phyloP scores from a whole-genome alignment of 2,329 filamentous ascomycete genomes.

The Cladosporium sp. region DNA sequence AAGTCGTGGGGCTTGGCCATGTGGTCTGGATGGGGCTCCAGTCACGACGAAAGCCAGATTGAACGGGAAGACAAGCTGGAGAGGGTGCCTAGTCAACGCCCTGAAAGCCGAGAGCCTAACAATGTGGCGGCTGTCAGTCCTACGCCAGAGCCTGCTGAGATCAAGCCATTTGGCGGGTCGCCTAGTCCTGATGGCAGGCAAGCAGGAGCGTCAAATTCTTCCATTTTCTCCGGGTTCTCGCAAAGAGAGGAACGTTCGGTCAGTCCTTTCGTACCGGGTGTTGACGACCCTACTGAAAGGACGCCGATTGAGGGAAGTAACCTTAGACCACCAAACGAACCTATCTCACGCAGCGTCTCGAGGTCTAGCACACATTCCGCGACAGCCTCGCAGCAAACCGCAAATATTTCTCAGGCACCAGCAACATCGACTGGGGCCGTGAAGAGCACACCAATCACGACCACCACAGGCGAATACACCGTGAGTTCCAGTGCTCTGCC shows the following conservation, averaged over 20 bases:
- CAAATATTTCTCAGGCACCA: not conserved
- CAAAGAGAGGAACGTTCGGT: slow-evolving; percentile 7
- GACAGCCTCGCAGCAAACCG: not conserved
- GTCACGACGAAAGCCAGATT: slow-evolving; percentile 80
- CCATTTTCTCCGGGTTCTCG: not conserved
- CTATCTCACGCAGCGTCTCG: slow-evolving; percentile 6
- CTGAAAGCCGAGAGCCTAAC: slow-evolving; percentile 7
- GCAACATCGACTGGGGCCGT: not conserved
- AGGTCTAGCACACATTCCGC: slow-evolving; percentile 6
- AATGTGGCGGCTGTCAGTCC: not conserved
- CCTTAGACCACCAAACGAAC: not conserved
- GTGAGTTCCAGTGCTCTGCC: not conserved
- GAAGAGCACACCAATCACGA: not conserved
- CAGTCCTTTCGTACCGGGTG: slow-evolving; percentile 1
- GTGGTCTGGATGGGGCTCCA: slow-evolving; percentile 87
- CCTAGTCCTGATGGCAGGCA: not conserved
- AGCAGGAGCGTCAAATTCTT: slow-evolving; percentile 1
- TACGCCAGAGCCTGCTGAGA: slow-evolving; percentile 4
- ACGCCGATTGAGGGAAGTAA: not conserved
- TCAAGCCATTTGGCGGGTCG: not conserved
- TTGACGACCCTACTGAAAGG: not conserved
- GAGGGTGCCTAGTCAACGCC: slow-evolving; percentile 7
- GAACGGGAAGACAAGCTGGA: slow-evolving; percentile 52
- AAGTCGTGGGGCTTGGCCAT: slow-evolving; percentile 71
- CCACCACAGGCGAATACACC: not conserved